A percentile compares a stretch with the other conserved stretches of the same genome.
Evolutionary conservation across 192 early-diverging fungal species (phyloP).

Genomic region (Gamsiella multidivaricata): DNA sequence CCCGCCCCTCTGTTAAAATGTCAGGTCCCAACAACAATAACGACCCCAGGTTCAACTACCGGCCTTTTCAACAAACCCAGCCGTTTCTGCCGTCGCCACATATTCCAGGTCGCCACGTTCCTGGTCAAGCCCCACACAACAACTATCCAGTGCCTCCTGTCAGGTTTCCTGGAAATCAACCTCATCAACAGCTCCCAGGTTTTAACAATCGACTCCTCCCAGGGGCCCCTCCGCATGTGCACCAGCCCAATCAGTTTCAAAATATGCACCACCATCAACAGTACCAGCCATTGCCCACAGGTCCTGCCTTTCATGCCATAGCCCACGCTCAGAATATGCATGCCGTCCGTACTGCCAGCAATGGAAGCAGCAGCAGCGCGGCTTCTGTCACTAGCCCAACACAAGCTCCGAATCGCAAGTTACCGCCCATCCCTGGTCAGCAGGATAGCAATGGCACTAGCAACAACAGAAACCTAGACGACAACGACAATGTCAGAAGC

Average conservation of each 20-base stretch:
- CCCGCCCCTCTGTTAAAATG: not conserved
- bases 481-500: not conserved
- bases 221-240: slow-evolving; percentile 21
- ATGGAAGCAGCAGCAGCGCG: not conserved
- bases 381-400: slow-evolving; percentile 26
- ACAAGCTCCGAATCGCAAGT: slow-evolving; percentile 31
- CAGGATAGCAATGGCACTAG: not conserved
- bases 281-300: slow-evolving; percentile 11
- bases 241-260: slow-evolving; percentile 34
- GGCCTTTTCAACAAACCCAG: slow-evolving; percentile 20
- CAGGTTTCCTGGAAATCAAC: slow-evolving; percentile 25
- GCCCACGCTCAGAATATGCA: slow-evolving; percentile 24
- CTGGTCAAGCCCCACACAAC: slow-evolving; percentile 14
- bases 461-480: not conserved
- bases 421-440: slow-evolving; percentile 30
- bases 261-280: slow-evolving; percentile 26
- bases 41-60: slow-evolving; percentile 26
- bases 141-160: slow-evolving; percentile 19
- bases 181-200: not conserved
- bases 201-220: slow-evolving; percentile 2
- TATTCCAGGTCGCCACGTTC: slow-evolving; percentile 12
- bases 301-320: slow-evolving; percentile 23
- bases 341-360: slow-evolving; percentile 6
- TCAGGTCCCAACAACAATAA: slow-evolving; percentile 24
- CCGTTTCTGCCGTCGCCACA: slow-evolving; percentile 1